Evolutionary conservation across 2,329 filamentous ascomycete genomes (phyloP).

Genomic region (Fusarium duplospermum): DNA sequence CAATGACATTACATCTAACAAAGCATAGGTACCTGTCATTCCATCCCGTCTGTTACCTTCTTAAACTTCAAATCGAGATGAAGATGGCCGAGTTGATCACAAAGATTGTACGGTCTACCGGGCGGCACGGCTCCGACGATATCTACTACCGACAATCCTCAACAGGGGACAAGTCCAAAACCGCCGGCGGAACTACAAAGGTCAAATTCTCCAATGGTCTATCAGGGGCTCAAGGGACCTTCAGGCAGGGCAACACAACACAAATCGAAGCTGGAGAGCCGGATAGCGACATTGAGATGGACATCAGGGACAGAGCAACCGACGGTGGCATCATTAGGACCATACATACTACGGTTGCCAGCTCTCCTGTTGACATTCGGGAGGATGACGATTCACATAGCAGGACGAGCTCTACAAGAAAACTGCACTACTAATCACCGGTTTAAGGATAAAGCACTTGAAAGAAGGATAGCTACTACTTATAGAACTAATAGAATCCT

Average conservation of each 20-base stretch:
- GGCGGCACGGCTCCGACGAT: not conserved
- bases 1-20: too few relatives aligned
- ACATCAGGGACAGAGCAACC: not conserved
- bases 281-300: slow-evolving; percentile 13
- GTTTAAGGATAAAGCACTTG: not conserved
- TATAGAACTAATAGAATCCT: not conserved
- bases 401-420: slow-evolving; percentile 24
- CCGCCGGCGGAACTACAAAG: not conserved
- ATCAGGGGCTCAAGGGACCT: not conserved
- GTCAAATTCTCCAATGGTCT: not conserved
- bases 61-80: slow-evolving; percentile 64
- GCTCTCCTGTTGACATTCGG: not conserved
- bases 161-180: not conserved
- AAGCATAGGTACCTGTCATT: slow-evolving; percentile 43
- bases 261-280: slow-evolving; percentile 20
- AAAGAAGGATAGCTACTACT: not conserved
- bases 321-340: slow-evolving; percentile 33
- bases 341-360: slow-evolving; percentile 33
- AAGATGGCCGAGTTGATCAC: slow-evolving; percentile 62
- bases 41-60: slow-evolving; percentile 60
- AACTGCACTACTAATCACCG: slow-evolving; percentile 15
- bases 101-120: slow-evolving; percentile 42
- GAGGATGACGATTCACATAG: slow-evolving; percentile 24
- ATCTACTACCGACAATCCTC: slow-evolving; percentile 20
- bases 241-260: not conserved